Evolutionary conservation across 1,284 basidiomycete species (phyloP).

Genomic region (Cerioporus squamosus): DNA sequence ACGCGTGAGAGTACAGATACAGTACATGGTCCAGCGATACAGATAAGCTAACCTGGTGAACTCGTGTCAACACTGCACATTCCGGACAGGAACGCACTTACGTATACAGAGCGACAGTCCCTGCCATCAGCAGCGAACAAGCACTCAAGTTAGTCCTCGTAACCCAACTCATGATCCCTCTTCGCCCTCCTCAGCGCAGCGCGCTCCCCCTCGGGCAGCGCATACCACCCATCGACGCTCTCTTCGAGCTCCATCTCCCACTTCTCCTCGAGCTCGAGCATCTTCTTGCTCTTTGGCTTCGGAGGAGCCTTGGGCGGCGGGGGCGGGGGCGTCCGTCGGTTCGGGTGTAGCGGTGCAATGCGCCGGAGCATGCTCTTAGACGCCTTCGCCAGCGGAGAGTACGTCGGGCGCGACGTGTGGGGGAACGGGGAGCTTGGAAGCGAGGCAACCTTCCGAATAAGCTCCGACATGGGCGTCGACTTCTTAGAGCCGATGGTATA

Average conservation of each 20-base stretch:
- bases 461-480: conserved; percentile 69
- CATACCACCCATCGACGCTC: conserved; percentile 72
- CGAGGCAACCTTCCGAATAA: conserved; percentile 72
- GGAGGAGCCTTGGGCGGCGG: conserved; percentile 67
- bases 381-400: conserved; percentile 69
- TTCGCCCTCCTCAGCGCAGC: conserved; percentile 62
- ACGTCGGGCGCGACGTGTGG: conserved; percentile 45
- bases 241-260: conserved; percentile 81
- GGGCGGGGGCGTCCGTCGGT: conserved; percentile 69
- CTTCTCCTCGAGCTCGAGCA: conserved; percentile 71
- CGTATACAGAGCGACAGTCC: not conserved
- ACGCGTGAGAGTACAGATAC: too few relatives aligned
- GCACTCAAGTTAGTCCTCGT: conserved; percentile 30
- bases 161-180: conserved; percentile 64
- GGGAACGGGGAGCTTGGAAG: conserved; percentile 64
- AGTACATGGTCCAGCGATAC: too few relatives aligned
- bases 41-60: too few relatives aligned
- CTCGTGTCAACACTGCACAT: too few relatives aligned
- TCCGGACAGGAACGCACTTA: too few relatives aligned
- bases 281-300: conserved; percentile 76
- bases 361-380: conserved; percentile 62
- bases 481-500: conserved; percentile 39
- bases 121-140: not conserved
- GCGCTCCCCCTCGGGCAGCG: conserved; percentile 66
- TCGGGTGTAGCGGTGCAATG: conserved; percentile 76